Evolutionary conservation across 768 basidiomycete species (phyloP), one percentile per base, ranked within the genome.

Genomic region (Myochromella boudieri): DNA sequence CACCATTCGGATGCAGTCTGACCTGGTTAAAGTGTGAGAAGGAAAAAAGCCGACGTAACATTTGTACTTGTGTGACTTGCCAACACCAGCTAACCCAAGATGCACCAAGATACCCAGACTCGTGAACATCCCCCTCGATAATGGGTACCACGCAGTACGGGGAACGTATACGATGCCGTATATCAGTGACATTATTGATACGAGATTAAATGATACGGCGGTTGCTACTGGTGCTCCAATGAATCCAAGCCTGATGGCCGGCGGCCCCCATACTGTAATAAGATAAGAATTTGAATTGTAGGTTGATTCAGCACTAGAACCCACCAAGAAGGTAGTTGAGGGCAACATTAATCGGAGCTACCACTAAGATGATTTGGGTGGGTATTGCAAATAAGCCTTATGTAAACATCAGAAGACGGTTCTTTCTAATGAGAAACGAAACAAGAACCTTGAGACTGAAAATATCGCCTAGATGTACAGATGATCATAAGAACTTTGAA

Each of bases 1-100:
- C 94, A 97, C 95, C 94, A 98, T 65, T 97, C 95, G 5, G 82
- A 84, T 1, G 88, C 90, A 3, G 80, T 83, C 63, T 91, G 91
- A 2, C 81, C 82, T 77, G 6, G 7, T 14, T 37, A 18, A 12
- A 9, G 11, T n/a, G 47, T 6, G 20, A 26, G 6, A 45, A 5
- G 24, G 49, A 12, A 21, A 25, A 22, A 11, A 10, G 4, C 5
- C 8, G 12, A n/a, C n/a, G 6, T 25, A 49, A 21, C 22, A 27
- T 5, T 6, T n/a, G n/a, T n/a, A n/a, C n/a, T 18, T 28, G 49
- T 28, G 7, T n/a, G 9, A 61, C 74, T 47, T 39, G 76, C 84
- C 85, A n/a, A 90, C 80, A 5, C 95, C 94, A 14, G 87, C 87
- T 3, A 94, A 54, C 0, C 95, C 91, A 1, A 97, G 75, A 32